Evolutionary conservation across 495 filamentous ascomycete genomes (phyloP).

Genomic region (Penicillium turbatum): DNA sequence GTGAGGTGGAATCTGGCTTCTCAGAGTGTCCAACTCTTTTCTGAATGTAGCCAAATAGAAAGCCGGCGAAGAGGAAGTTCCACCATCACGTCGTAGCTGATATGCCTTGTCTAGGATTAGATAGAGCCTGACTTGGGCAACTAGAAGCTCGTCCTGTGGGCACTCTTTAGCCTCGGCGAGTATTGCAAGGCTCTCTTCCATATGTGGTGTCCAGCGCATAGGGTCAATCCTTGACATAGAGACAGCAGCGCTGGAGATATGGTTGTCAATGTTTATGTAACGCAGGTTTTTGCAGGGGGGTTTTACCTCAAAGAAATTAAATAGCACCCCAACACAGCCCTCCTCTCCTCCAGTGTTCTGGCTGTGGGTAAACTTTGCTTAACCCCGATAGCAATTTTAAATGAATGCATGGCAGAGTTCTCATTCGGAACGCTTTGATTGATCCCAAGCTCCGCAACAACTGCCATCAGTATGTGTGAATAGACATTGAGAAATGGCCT

Average conservation of each 20-base stretch:
- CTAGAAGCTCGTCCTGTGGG: constrained; percentile 47
- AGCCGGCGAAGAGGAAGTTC: constrained; percentile 18
- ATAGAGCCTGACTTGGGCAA: constrained; percentile 45
- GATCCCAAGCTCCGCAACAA: constrained; percentile 54
- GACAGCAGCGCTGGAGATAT: constrained; percentile 33
- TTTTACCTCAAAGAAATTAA: constrained; percentile 48
- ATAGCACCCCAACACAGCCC: constrained; percentile 52
- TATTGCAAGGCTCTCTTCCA: constrained; percentile 48
- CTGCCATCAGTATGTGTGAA: constrained; percentile 45
- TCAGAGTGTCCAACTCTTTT: constrained; percentile 39
- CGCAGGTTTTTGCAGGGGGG: background rate
- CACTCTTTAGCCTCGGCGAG: constrained; percentile 45
- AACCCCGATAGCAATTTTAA: constrained; percentile 20
- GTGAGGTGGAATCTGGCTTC: constrained; percentile 28
- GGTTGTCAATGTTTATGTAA: background rate
- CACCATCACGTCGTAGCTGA: constrained; percentile 20
- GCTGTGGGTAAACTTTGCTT: constrained; percentile 14
- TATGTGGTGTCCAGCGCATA: constrained; percentile 48
- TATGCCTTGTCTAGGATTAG: constrained; percentile 38
- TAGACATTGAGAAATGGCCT: constrained; percentile 36
- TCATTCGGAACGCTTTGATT: constrained; percentile 40
- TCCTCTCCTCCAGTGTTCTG: constrained; percentile 49
- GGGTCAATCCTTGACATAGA: constrained; percentile 44
- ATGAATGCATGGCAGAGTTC: constrained; percentile 21
- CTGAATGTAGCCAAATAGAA: constrained; percentile 45